phyloP scores from a whole-genome alignment of 176 grass and related monocot species.

The Eremochloa ophiuroides region DNA sequence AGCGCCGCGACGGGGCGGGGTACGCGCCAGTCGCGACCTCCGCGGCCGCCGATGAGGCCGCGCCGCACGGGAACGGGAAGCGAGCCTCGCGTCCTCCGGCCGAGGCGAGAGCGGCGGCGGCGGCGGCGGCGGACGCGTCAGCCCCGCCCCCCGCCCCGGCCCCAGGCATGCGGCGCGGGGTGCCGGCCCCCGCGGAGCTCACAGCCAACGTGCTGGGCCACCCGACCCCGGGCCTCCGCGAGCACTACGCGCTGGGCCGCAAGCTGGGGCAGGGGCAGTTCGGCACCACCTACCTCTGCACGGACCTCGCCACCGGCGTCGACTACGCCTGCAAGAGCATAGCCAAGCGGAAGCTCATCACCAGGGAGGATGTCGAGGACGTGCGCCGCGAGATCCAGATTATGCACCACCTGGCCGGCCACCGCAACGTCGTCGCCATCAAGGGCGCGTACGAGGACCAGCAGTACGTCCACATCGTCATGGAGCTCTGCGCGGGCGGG shows the following conservation, averaged over 20 bases:
- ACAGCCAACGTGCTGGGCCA: slow-evolving; percentile 74
- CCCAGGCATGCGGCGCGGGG: slow-evolving; percentile 41
- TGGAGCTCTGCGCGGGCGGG: slow-evolving; percentile 90
- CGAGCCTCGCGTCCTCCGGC: slow-evolving; percentile 11
- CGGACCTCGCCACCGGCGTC: slow-evolving; percentile 56
- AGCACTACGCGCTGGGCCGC: slow-evolving; percentile 75
- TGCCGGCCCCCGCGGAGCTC: slow-evolving; percentile 44
- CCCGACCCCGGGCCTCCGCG: slow-evolving; percentile 59
- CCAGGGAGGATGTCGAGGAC: slow-evolving; percentile 89
- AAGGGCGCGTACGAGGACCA: slow-evolving; percentile 91
- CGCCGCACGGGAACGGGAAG: slow-evolving; percentile 25
- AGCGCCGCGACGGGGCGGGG: slow-evolving; percentile 34
- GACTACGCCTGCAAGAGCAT: slow-evolving; percentile 93
- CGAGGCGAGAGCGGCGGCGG: not conserved
- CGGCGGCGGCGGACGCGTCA: not conserved
- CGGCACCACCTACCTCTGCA: slow-evolving; percentile 93
- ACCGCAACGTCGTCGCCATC: slow-evolving; percentile 86
- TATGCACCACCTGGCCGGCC: slow-evolving; percentile 93
- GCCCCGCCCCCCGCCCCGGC: slow-evolving; percentile 26
- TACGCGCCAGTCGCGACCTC: slow-evolving; percentile 29
- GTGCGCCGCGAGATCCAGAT: slow-evolving; percentile 99
- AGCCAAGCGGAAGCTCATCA: slow-evolving; percentile 89
- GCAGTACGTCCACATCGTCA: slow-evolving; percentile 82
- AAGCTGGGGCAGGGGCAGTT: slow-evolving; percentile 97
- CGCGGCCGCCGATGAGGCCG: not conserved